Conservation (phyloP, 164 flowering plant genomes). For the Dillenia turbinata region DNA sequence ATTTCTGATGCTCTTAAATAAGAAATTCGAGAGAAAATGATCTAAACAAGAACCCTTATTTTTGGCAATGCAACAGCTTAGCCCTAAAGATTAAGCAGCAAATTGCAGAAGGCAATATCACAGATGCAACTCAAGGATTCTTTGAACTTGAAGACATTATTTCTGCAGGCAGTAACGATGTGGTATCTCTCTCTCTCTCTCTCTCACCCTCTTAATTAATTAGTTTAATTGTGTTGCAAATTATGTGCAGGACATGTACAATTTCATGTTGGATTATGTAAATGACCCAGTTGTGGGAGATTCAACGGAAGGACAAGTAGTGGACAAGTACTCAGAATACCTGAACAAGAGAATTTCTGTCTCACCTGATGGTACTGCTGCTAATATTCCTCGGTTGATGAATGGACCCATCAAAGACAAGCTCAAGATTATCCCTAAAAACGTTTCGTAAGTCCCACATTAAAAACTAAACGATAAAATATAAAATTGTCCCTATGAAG, state of each 20-base stretch:
- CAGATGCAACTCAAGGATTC: constrained; percentile 11
- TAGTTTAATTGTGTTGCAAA: neutral
- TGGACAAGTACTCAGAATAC: constrained; percentile 6
- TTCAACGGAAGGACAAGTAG: neutral
- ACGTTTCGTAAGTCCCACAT: constrained; percentile 12
- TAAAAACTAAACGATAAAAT: neutral
- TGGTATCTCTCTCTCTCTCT: too few relatives aligned
- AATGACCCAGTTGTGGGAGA: too few relatives aligned
- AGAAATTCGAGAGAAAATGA: neutral
- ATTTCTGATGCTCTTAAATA: too few relatives aligned
- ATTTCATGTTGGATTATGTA: constrained; percentile 2
- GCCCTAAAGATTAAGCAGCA: constrained; percentile 18
- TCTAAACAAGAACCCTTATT: neutral
- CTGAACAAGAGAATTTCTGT: neutral
- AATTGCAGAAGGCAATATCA: constrained; percentile 4
- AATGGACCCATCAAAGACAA: constrained; percentile 19
- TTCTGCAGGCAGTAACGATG: neutral
- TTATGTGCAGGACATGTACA: constrained; percentile 13
- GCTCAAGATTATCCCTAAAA: constrained; percentile 16
- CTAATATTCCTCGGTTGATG: constrained; percentile 10
- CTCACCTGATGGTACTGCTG: neutral
- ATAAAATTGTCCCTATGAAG: too few relatives aligned
- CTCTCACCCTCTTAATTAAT: neutral
- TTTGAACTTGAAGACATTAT: constrained; percentile 7
- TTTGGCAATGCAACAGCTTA: constrained; percentile 5